These are phyloP conservation scores for Tricholoma sp. DNA, from an alignment of 768 basidiomycete genomes.

Conservation along the genomic window DNA sequence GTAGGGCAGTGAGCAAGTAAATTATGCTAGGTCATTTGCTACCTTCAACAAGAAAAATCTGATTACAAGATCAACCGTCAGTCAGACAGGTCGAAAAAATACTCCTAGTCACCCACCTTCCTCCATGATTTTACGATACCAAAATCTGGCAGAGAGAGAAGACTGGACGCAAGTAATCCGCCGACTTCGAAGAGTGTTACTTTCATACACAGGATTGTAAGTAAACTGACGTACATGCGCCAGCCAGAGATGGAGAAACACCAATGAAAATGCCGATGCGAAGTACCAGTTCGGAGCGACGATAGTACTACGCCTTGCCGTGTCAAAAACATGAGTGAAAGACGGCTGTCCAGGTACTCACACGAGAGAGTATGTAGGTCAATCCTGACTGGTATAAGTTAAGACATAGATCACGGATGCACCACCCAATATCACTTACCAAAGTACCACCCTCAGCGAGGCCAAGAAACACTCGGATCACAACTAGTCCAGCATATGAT, in stretches of 20 bases:
- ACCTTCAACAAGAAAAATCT: constrained; percentile 43
- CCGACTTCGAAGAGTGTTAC: constrained; percentile 21
- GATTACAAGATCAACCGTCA: neutral
- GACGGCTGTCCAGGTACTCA: neutral
- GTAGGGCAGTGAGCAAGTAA: neutral
- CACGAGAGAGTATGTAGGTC: constrained; percentile 17
- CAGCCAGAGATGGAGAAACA: constrained; percentile 27
- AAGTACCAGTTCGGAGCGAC: constrained; percentile 28
- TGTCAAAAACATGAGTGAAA: neutral
- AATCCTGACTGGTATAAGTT: constrained; percentile 13
- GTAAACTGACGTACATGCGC: constrained; percentile 24
- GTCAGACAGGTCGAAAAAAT: neutral
- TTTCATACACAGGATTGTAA: neutral
- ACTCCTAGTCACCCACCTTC: constrained; percentile 20
- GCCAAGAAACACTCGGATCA: constrained; percentile 21
- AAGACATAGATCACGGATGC: neutral
- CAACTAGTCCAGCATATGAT: constrained; percentile 17
- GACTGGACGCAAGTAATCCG: constrained; percentile 34
- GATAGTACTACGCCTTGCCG: constrained; percentile 23
- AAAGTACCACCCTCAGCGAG: constrained; percentile 22
- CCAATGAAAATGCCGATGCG: constrained; percentile 33
- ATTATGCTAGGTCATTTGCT: neutral
- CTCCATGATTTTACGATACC: constrained; percentile 29
- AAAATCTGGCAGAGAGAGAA: constrained; percentile 28
- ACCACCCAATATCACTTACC: constrained; percentile 1